Evolutionary conservation across 2,329 filamentous ascomycete genomes (phyloP).

Genomic region (Coniochaeta hoffmannii): DNA sequence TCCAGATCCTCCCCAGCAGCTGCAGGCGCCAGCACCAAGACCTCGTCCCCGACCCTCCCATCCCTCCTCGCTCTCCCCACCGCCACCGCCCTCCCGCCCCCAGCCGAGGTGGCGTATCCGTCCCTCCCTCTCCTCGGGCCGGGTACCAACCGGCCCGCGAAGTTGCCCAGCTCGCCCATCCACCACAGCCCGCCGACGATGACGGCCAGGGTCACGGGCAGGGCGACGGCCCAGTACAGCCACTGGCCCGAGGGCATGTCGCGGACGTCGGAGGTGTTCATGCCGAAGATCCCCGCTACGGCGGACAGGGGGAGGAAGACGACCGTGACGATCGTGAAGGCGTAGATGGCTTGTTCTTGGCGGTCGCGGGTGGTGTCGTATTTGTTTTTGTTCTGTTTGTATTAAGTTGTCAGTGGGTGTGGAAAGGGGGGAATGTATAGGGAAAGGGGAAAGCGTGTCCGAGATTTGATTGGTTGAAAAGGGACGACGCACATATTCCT

Average conservation of each 20-base stretch:
- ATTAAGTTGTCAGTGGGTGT: not conserved
- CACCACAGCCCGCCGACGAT: slow-evolving; percentile 32
- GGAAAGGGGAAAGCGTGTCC: not conserved
- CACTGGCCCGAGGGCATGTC: slow-evolving; percentile 40
- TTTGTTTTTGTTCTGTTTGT: slow-evolving; percentile 25
- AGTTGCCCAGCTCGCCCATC: slow-evolving; percentile 33
- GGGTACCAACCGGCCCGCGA: slow-evolving; percentile 15
- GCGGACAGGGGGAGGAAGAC: slow-evolving; percentile 39
- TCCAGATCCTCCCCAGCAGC: not conserved
- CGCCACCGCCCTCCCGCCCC: not conserved
- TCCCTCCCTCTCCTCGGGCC: not conserved
- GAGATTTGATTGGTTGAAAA: not conserved
- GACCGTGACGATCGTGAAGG: slow-evolving; percentile 42
- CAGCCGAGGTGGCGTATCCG: slow-evolving; percentile 4
- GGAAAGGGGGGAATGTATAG: not conserved
- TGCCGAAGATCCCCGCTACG: slow-evolving; percentile 42
- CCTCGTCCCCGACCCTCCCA: not conserved
- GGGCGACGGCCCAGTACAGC: slow-evolving; percentile 40
- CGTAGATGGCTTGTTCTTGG: slow-evolving; percentile 40
- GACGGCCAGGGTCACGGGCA: slow-evolving; percentile 36
- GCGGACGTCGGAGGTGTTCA: slow-evolving; percentile 44
- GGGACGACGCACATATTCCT: slow-evolving; percentile 8
- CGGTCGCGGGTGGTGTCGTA: slow-evolving; percentile 33
- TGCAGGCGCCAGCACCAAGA: not conserved
- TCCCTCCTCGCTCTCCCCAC: not conserved